These are phyloP conservation scores for Zygosaccharomyces sapae DNA, from an alignment of 1,139 yeast species.

Conservation along the genomic window DNA sequence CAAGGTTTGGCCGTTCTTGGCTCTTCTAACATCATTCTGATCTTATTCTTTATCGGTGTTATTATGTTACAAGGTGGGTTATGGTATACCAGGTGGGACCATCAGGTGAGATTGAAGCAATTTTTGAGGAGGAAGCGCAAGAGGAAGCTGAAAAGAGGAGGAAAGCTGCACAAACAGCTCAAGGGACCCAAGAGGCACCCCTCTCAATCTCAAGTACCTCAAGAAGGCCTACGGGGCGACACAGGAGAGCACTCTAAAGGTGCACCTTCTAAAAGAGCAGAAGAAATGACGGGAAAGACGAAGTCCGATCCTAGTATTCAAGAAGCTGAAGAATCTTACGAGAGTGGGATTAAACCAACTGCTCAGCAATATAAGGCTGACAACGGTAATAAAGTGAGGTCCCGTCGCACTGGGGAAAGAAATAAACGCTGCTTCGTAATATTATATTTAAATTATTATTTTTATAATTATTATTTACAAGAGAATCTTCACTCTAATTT, in stretches of 20 bases:
- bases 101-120: constrained; percentile 49
- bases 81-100: constrained; percentile 83
- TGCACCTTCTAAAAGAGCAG: neutral
- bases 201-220: neutral
- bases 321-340: neutral
- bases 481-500: constrained; percentile 14
- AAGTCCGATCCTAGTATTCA: neutral
- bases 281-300: neutral
- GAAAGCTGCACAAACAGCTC: constrained; percentile 1
- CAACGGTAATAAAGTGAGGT: constrained; percentile 13
- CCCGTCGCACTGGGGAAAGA: constrained; percentile 2
- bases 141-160: constrained; percentile 13
- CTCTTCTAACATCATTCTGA: constrained; percentile 77
- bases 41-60: constrained; percentile 69
- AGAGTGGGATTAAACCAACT: constrained; percentile 2
- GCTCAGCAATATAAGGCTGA: constrained; percentile 10
- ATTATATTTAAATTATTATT: neutral
- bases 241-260: constrained; percentile 6
- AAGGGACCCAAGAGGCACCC: neutral
- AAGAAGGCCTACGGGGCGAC: constrained; percentile 8
- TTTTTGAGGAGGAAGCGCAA: constrained; percentile 46
- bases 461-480: constrained; percentile 13
- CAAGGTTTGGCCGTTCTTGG: constrained; percentile 91
- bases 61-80: constrained; percentile 81
- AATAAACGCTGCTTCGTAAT: neutral